Evolutionary conservation across 192 early-diverging fungal genomes (phyloP), one percentile per base, ranked within the genome.

Genomic region (Kickxella alabastrina): DNA sequence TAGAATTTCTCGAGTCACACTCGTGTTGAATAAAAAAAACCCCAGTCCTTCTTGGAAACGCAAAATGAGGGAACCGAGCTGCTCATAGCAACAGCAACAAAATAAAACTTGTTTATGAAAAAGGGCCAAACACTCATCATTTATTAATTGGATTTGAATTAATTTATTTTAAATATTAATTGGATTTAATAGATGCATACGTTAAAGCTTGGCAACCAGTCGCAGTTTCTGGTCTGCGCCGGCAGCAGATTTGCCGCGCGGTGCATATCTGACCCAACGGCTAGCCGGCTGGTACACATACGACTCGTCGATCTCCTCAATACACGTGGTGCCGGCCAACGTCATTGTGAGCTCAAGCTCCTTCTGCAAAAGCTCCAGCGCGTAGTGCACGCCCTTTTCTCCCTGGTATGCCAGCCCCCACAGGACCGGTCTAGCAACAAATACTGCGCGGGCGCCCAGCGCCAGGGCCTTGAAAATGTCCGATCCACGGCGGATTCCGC

Each of bases 381-480:
- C 78, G 14, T 74, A 59, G 35, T 87, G 78, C 21, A 90, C 96
- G 52, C 96, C 96, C 13, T 65, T 57, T 34, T 92, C 86, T 15
- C 96, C 96, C 69, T 96, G 89, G 85, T 68, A 91, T 54, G 44
- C 95, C 90, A 70, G 92, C 56, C 49, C 93, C 92, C 57, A 95
- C 83, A 63, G 61, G 22, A 77, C 72, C 3, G 82, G 80, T 3
- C 80, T 62, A 6, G 76, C 82, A 37, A 79, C 56, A 58, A 83
- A 83, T 35, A 82, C 80, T 3, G 87, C 95, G 34, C 82, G 83
- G 1, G 97, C 97, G 10, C 97, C 97, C 8, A 99, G 66, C 5
- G 95, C 95, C 51, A 99, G 77, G 2, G 93, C 93, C 79, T 97
- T 98, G 77, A 96, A 83, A 17, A 99, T 85, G 72, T 99, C 97